A percentile compares a stretch with the other conserved stretches of the same genome.
Conservation (phyloP, 2,329 filamentous ascomycete species). For the Fusarium xylarioides region DNA sequence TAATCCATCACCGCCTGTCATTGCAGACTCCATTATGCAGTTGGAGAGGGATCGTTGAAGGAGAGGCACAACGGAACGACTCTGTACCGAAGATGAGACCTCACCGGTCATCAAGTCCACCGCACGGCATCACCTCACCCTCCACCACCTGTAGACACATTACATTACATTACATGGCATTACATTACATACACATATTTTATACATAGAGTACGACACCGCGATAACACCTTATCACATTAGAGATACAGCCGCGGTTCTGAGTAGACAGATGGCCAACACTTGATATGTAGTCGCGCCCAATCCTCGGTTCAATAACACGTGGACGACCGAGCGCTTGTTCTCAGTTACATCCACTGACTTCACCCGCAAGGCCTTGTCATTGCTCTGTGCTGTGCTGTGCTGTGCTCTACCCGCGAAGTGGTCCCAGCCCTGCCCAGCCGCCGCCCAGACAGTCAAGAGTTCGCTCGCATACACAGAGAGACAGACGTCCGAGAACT, state of each 20-base stretch:
- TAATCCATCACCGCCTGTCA: slow-evolving; percentile 22
- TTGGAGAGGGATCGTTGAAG: not conserved
- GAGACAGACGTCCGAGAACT: slow-evolving; percentile 11
- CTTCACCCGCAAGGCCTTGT: slow-evolving; percentile 1
- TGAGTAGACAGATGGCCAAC: slow-evolving; percentile 6
- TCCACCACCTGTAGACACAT: not conserved
- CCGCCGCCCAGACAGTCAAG: slow-evolving; percentile 15
- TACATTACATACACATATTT: slow-evolving; percentile 1
- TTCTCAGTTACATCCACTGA: slow-evolving; percentile 21
- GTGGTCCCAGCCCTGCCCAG: slow-evolving; percentile 26
- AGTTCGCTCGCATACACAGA: not conserved
- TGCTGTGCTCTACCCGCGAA: slow-evolving; percentile 1
- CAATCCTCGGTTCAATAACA: slow-evolving; percentile 43
- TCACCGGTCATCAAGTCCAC: slow-evolving; percentile 19
- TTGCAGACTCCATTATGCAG: slow-evolving; percentile 3
- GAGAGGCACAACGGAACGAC: not conserved
- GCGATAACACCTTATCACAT: slow-evolving; percentile 16
- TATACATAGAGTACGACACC: slow-evolving; percentile 18
- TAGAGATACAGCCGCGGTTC: slow-evolving; percentile 25
- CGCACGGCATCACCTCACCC: slow-evolving; percentile 7
- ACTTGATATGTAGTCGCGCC: slow-evolving; percentile 39
- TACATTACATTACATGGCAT: not conserved
- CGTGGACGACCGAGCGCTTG: slow-evolving; percentile 40
- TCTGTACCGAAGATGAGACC: slow-evolving; percentile 7
- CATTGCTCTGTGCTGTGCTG: slow-evolving; percentile 1